These are phyloP conservation scores for Polychytrium aggregatum DNA, from an alignment of 192 early-diverging fungal genomes.

Conservation along the genomic window DNA sequence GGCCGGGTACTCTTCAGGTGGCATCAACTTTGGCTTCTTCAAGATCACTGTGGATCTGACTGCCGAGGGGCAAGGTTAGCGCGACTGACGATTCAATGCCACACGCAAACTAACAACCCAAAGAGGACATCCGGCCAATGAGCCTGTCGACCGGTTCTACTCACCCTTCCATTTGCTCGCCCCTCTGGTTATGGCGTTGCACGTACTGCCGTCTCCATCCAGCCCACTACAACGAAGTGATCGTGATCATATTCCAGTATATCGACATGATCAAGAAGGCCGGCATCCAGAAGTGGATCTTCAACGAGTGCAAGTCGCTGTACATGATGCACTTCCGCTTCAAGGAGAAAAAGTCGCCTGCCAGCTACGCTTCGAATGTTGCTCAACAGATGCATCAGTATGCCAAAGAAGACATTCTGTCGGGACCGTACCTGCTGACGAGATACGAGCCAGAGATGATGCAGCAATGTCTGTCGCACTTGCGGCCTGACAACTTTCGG, in stretches of 20 bases:
- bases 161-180: too few species aligned
- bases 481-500: background rate
- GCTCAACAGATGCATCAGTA: conserved; percentile 75
- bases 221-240: conserved; percentile 65
- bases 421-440: conserved; percentile 54
- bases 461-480: conserved; percentile 33
- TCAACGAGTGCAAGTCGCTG: conserved; percentile 53
- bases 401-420: conserved; percentile 52
- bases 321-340: conserved; percentile 27
- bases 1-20: conserved; percentile 51
- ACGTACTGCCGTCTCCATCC: too few species aligned
- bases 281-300: conserved; percentile 69
- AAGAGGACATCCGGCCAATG: too few species aligned
- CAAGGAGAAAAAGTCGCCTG: conserved; percentile 43
- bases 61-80: conserved; percentile 55
- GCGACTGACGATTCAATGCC: conserved; percentile 3
- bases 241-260: conserved; percentile 76
- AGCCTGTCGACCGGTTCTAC: too few species aligned
- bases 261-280: conserved; percentile 66
- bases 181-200: too few species aligned
- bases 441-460: conserved; percentile 58
- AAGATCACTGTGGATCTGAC: conserved; percentile 76
- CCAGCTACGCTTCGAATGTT: conserved; percentile 53
- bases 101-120: too few species aligned
- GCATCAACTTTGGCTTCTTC: conserved; percentile 70